Evolutionary conservation across 1,284 basidiomycete species (phyloP).

Genomic region (Sporisorium exsertum): DNA sequence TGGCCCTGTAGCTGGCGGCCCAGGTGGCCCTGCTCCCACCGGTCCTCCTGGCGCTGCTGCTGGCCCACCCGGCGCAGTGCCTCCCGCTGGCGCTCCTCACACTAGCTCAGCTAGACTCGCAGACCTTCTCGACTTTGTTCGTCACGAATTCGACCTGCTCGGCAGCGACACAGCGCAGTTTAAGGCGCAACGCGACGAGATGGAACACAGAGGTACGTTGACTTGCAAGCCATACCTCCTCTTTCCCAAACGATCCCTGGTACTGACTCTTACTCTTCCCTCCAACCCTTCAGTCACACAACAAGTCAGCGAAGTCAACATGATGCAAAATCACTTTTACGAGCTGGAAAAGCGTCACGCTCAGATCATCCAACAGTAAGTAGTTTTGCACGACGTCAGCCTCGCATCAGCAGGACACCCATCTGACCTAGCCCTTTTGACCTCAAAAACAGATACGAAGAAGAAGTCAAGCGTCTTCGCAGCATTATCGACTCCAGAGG

Average conservation of each 20-base stretch:
- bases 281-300: constrained; percentile 35
- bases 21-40: constrained; percentile 32
- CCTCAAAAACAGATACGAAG: constrained; percentile 75
- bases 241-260: not conserved
- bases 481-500: constrained; percentile 74
- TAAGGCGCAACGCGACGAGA: constrained; percentile 86
- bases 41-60: constrained; percentile 39
- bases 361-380: constrained; percentile 77
- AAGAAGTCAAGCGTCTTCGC: constrained; percentile 78
- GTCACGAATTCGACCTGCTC: constrained; percentile 85
- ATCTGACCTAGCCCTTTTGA: not conserved
- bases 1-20: constrained; percentile 39
- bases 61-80: constrained; percentile 44
- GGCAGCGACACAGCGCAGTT: constrained; percentile 78
- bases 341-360: constrained; percentile 81
- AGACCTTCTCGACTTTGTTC: constrained; percentile 84
- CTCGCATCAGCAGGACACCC: not conserved
- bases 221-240: constrained; percentile 21
- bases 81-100: constrained; percentile 43
- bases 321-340: constrained; percentile 75
- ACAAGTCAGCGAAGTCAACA: constrained; percentile 59
- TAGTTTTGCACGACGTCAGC: constrained; percentile 14
- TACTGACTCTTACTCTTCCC: not conserved
- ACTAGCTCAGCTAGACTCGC: constrained; percentile 73
- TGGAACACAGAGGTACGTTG: constrained; percentile 82